Percentiles rank a stretch among this genome's conserved stretches.
These are phyloP conservation scores for Alnus rubra DNA, from an alignment of 306 rosid genomes.

Conservation along the genomic window DNA sequence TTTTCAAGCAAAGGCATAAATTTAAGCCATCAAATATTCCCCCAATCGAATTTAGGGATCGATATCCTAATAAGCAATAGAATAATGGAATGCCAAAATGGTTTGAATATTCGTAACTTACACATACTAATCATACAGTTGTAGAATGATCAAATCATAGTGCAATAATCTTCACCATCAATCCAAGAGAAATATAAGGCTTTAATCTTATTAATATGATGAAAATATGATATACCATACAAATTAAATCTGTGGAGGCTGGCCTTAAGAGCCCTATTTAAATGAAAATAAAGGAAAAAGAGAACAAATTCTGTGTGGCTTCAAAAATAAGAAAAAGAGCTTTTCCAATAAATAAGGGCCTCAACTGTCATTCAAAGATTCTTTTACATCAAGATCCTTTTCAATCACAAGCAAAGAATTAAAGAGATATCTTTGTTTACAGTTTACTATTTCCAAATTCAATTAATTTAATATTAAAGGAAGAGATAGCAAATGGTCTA, in stretches of 20 bases:
- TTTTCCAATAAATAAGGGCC: slow-evolving; percentile 11
- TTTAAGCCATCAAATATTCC: neutral
- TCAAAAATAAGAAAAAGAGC: neutral
- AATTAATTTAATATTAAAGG: neutral
- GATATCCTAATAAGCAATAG: neutral
- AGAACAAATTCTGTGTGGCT: neutral
- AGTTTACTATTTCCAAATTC: neutral
- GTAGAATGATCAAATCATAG: neutral
- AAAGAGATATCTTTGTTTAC: neutral
- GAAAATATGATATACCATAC: neutral
- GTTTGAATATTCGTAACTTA: neutral
- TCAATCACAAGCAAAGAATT: slow-evolving; percentile 7
- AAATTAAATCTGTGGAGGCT: neutral
- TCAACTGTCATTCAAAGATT: slow-evolving; percentile 19
- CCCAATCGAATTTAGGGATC: neutral
- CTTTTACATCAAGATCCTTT: neutral
- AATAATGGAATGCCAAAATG: neutral
- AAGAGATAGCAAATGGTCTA: neutral
- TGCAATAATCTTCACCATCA: neutral
- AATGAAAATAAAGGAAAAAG: neutral
- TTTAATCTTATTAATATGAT: neutral
- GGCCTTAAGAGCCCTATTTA: neutral
- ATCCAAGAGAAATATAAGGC: neutral
- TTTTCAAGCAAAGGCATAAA: neutral
- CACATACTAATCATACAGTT: neutral